These are phyloP conservation scores for Keithomyces neogunnii DNA, from an alignment of 2,329 filamentous ascomycete genomes.

Conservation along the genomic window DNA sequence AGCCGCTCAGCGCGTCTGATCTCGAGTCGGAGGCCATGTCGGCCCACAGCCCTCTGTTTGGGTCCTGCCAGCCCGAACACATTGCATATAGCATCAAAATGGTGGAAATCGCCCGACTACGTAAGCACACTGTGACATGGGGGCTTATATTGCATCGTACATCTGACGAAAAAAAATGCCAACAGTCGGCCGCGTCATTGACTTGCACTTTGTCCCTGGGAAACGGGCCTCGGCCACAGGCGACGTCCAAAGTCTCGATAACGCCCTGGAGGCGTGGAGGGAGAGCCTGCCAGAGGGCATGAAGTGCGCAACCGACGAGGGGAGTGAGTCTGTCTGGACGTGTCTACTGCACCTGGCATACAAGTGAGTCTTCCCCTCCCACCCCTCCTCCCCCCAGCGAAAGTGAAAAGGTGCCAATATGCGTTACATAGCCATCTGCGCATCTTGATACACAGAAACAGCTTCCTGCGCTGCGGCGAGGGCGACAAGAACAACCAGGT, in stretches of 20 bases:
- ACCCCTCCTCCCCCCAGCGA: background rate
- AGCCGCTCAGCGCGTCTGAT: conserved; percentile 21
- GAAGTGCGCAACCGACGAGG: conserved; percentile 21
- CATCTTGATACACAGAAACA: conserved; percentile 26
- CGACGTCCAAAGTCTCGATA: conserved; percentile 20
- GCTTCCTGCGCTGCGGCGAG: conserved; percentile 20
- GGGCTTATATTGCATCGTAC: no score
- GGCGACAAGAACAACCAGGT: conserved; percentile 19
- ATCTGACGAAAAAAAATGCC: background rate
- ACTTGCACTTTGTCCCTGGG: conserved; percentile 27
- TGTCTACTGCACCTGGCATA: conserved; percentile 29
- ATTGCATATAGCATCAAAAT: conserved; percentile 28
- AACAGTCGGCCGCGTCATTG: conserved; percentile 25
- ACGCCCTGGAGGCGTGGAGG: conserved; percentile 24
- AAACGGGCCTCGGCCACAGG: conserved; percentile 17
- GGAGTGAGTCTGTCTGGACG: conserved; percentile 24
- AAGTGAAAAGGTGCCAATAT: no score
- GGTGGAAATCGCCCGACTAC: conserved; percentile 26
- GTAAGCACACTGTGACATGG: conserved; percentile 11
- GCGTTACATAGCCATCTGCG: conserved; percentile 20
- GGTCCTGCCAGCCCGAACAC: conserved; percentile 23
- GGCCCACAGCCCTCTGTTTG: conserved; percentile 16
- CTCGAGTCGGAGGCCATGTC: conserved; percentile 20
- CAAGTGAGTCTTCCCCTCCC: conserved; percentile 17
- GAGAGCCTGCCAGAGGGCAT: conserved; percentile 22